Percentiles rank a stretch among this genome's conserved stretches.
These are phyloP conservation scores for Yamagishiella unicocca DNA, from an alignment of 139 green algal genomes.

Conservation along the genomic window DNA sequence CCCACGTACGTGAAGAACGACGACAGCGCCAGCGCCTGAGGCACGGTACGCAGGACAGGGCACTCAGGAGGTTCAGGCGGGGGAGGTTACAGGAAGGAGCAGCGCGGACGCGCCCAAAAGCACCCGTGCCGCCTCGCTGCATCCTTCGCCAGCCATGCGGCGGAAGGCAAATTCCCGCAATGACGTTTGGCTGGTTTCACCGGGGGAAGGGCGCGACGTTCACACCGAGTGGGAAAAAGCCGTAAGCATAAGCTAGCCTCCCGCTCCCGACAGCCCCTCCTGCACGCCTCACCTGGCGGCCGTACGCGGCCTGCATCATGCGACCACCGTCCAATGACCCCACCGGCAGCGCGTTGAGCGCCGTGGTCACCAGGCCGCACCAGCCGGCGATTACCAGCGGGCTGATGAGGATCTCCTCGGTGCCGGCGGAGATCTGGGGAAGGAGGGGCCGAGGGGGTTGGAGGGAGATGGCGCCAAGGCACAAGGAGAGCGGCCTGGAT, in stretches of 20 bases:
- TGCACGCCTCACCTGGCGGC: conserved; percentile 12
- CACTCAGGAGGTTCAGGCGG: no score
- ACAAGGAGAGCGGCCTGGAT: neutral
- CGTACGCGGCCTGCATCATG: conserved; percentile 71
- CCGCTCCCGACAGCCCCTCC: no score
- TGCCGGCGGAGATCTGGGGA: conserved; percentile 9
- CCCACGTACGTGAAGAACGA: conserved; percentile 89
- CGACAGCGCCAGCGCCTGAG: conserved; percentile 72
- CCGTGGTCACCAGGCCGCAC: conserved; percentile 85
- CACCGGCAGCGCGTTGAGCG: conserved; percentile 90
- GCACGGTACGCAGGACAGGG: no score
- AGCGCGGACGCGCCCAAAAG: no score
- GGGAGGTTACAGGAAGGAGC: no score
- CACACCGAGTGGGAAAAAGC: no score
- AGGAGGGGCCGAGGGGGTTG: neutral
- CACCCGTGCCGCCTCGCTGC: no score
- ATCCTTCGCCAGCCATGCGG: no score
- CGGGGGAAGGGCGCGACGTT: no score
- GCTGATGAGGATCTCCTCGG: conserved; percentile 49
- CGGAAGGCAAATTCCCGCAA: no score
- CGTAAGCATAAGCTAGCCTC: no score
- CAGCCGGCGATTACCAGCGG: conserved; percentile 82
- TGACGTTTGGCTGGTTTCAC: no score
- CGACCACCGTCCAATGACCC: conserved; percentile 87
- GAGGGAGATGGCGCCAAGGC: neutral